These are phyloP conservation scores for Solanum pennellii DNA, from an alignment of 257 asterid genomes.

Conservation along the genomic window DNA sequence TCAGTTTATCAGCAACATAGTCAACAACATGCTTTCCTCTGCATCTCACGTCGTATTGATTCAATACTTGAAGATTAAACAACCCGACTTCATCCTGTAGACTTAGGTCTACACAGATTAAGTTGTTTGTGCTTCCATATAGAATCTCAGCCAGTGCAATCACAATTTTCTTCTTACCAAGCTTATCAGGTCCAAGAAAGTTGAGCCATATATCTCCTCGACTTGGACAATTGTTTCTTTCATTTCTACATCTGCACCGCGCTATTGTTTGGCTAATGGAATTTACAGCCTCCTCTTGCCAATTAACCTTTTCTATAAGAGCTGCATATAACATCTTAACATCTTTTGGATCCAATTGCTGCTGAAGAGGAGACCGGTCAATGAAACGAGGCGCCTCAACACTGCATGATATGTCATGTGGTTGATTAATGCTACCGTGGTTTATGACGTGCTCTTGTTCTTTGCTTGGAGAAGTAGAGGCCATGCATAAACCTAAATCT, in stretches of 20 bases:
- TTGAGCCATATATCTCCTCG: slow-evolving; percentile 58
- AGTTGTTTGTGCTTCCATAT: slow-evolving; percentile 41
- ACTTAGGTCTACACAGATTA: slow-evolving; percentile 46
- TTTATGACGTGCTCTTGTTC: slow-evolving; percentile 13
- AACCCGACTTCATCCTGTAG: slow-evolving; percentile 22
- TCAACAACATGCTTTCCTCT: slow-evolving; percentile 61
- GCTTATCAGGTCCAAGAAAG: slow-evolving; percentile 49
- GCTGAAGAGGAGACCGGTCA: background rate
- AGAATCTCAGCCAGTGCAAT: slow-evolving; percentile 47
- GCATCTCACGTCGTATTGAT: slow-evolving; percentile 22
- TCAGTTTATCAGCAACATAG: slow-evolving; percentile 56
- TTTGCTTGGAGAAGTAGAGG: slow-evolving; percentile 16
- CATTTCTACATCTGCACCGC: slow-evolving; percentile 6
- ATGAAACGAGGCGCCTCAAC: slow-evolving; percentile 1
- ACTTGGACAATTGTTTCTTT: slow-evolving; percentile 7
- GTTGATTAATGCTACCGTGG: background rate
- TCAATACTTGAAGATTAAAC: slow-evolving; percentile 16
- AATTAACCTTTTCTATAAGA: slow-evolving; percentile 35
- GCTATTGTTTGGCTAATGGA: slow-evolving; percentile 35
- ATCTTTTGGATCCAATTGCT: slow-evolving; percentile 24
- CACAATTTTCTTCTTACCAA: slow-evolving; percentile 58
- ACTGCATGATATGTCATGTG: slow-evolving; percentile 6
- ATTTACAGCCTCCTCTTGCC: slow-evolving; percentile 63
- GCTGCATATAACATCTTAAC: slow-evolving; percentile 40
- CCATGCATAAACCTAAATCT: slow-evolving; percentile 39